A percentile compares a stretch with the other conserved stretches of the same genome.
These are phyloP conservation scores for Lichtheimia corymbifera DNA, from an alignment of 371 early-diverging fungal species.

Conservation along the genomic window DNA sequence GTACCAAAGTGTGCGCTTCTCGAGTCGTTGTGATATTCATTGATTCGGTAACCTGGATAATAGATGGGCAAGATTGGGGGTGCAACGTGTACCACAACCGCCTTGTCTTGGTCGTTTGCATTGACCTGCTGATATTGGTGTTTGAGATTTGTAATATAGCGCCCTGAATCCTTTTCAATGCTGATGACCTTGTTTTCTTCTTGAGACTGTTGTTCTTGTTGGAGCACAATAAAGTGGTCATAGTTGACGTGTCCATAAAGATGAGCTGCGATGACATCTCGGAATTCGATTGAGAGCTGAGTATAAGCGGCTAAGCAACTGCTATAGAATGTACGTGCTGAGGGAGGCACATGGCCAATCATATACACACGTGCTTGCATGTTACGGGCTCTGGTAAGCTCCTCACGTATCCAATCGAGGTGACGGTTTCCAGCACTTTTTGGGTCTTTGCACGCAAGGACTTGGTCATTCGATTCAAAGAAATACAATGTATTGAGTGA, in stretches of 20 bases:
- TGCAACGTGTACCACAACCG: constrained; percentile 54
- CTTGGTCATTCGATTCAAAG: constrained; percentile 63
- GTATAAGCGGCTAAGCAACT: constrained; percentile 60
- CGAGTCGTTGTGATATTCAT: constrained; percentile 40
- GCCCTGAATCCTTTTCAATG: constrained; percentile 1
- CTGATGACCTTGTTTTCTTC: neutral
- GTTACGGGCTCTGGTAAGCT: constrained; percentile 49
- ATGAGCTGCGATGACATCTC: constrained; percentile 65
- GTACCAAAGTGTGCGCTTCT: constrained; percentile 15
- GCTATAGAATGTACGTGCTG: constrained; percentile 15
- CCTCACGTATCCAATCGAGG: constrained; percentile 68
- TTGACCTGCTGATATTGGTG: constrained; percentile 17
- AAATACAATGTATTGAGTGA: constrained; percentile 73
- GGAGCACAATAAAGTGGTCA: constrained; percentile 56
- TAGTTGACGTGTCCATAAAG: constrained; percentile 79
- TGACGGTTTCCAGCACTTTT: constrained; percentile 66
- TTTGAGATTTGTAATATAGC: constrained; percentile 15
- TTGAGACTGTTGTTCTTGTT: too few species aligned
- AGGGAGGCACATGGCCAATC: constrained; percentile 80
- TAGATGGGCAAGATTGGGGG: constrained; percentile 74
- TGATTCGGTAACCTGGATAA: constrained; percentile 68
- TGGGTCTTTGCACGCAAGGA: constrained; percentile 58
- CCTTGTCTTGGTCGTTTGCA: constrained; percentile 4
- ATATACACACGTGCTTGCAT: constrained; percentile 57
- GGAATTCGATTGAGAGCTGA: constrained; percentile 53